Conservation (phyloP, 768 basidiomycete genomes). For the Russula sp. region DNA sequence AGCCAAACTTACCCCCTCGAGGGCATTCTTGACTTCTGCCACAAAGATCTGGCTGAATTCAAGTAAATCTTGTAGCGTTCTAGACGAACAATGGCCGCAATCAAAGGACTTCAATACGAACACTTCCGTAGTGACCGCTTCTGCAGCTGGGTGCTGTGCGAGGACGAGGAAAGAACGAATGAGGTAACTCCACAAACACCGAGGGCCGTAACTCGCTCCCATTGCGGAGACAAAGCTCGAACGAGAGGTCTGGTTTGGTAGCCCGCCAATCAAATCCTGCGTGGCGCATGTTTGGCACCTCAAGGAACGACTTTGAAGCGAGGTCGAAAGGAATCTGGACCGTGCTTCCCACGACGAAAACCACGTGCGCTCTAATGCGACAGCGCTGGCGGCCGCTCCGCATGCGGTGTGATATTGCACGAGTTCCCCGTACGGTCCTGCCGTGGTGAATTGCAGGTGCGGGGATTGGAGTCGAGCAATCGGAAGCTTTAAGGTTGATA, state of each 20-base stretch:
- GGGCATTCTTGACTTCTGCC: background rate
- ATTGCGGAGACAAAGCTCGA: too few relatives aligned
- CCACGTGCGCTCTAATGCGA: background rate
- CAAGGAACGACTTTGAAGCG: too few relatives aligned
- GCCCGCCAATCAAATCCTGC: background rate
- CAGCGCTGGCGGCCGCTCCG: background rate
- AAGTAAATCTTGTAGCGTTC: background rate
- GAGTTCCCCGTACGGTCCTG: background rate
- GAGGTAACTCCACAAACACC: constrained; percentile 1
- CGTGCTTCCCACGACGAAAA: background rate
- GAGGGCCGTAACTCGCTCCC: background rate
- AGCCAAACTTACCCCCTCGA: background rate
- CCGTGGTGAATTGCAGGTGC: background rate
- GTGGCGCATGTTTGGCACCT: too few relatives aligned
- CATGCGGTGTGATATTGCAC: constrained; percentile 3
- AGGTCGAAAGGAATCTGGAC: too few relatives aligned
- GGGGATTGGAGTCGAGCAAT: background rate
- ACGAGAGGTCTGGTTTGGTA: too few relatives aligned
- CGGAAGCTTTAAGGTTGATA: background rate
- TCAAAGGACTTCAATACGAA: background rate
- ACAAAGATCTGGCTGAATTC: background rate
- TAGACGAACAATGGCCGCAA: background rate
- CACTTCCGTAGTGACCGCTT: background rate
- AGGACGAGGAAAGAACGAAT: background rate
- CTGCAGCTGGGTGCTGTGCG: background rate